phyloP scores from a whole-genome alignment of 78 protist species.

The Polysphondylium violaceum region DNA sequence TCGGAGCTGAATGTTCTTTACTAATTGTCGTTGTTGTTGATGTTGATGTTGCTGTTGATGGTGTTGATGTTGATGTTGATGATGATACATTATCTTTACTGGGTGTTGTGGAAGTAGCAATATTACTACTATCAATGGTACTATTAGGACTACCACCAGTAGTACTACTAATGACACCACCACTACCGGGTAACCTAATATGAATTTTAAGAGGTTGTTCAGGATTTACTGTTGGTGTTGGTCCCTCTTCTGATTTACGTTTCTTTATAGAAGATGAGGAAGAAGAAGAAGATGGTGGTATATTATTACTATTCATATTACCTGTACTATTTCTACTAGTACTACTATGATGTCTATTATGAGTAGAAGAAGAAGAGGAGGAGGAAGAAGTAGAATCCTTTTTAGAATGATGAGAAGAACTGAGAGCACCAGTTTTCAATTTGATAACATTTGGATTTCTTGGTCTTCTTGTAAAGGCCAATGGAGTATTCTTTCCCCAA shows the following conservation, averaged over 20 bases:
- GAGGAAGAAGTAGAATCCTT: not conserved
- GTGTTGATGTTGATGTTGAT: slow-evolving; percentile 15
- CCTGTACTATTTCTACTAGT: not conserved
- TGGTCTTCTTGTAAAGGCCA: not conserved
- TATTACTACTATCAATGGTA: not conserved
- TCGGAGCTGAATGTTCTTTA: no score
- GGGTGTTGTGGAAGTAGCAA: no score
- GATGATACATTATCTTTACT: no score
- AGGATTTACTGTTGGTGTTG: not conserved
- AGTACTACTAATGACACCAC: not conserved
- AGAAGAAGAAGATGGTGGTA: not conserved
- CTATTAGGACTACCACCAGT: not conserved
- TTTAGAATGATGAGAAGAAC: not conserved
- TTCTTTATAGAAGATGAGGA: slow-evolving; percentile 21
- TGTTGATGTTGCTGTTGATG: not conserved
- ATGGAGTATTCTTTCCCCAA: slow-evolving; percentile 49
- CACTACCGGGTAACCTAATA: slow-evolving; percentile 5
- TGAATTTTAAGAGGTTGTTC: slow-evolving; percentile 63
- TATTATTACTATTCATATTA: not conserved
- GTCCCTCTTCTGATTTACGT: slow-evolving; percentile 11
- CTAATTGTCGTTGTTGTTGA: no score
- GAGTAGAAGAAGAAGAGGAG: slow-evolving; percentile 2
- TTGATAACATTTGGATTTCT: not conserved
- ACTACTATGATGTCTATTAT: not conserved
- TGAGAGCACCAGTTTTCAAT: not conserved